Conservation (phyloP, 306 rosid genomes). For the Dalbergia cultrata region DNA sequence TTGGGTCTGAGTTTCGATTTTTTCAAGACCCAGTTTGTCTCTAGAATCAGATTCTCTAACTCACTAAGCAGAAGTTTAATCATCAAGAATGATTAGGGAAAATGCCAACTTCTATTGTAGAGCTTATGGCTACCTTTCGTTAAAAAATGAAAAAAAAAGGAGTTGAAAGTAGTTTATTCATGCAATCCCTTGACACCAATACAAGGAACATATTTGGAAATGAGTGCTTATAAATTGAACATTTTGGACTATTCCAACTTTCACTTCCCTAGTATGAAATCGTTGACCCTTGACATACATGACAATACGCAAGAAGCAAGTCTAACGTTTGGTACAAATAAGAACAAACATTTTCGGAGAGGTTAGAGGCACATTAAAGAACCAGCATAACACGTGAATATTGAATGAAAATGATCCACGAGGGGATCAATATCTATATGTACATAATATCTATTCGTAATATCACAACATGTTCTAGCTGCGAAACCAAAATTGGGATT, state of each 20-base stretch:
- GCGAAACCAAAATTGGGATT: slow-evolving; percentile 27
- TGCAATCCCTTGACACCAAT: too few relatives aligned
- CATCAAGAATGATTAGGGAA: too few relatives aligned
- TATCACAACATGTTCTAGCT: not conserved
- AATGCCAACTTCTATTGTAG: too few relatives aligned
- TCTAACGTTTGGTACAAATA: not conserved
- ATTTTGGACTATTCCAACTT: not conserved
- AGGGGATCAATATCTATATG: not conserved
- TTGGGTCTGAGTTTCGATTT: too few relatives aligned
- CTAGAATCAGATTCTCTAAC: too few relatives aligned
- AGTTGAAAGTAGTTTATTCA: too few relatives aligned
- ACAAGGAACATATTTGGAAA: not conserved
- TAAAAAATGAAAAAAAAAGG: too few relatives aligned
- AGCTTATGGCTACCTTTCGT: too few relatives aligned
- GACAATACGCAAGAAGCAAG: not conserved
- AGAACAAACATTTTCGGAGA: not conserved
- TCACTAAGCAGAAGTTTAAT: too few relatives aligned
- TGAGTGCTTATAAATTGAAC: not conserved
- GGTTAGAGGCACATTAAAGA: not conserved
- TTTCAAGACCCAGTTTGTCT: too few relatives aligned
- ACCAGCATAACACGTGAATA: not conserved
- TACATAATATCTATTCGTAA: slow-evolving; percentile 36
- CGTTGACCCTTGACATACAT: not conserved
- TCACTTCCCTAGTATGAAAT: not conserved
- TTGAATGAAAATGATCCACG: not conserved